phyloP scores from a whole-genome alignment of 306 rosid genomes.

The Casuarina cunninghamiana region DNA sequence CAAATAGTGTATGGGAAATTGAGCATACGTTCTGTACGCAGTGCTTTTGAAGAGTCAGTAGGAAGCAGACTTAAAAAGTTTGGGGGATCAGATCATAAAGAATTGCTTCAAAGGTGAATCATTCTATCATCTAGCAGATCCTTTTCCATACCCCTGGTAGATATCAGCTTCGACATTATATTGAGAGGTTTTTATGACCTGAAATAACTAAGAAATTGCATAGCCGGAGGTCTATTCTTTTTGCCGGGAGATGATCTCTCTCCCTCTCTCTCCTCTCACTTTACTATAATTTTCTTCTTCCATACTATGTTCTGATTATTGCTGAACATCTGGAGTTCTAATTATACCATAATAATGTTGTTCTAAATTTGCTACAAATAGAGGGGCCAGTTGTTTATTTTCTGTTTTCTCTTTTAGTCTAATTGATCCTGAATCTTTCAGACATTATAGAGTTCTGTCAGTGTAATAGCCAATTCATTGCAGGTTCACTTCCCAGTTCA shows the following conservation, averaged over 20 bases:
- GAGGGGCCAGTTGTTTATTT: neutral
- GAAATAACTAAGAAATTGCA: neutral
- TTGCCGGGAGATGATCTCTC: neutral
- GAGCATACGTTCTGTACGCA: constrained; percentile 84
- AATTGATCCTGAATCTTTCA: neutral
- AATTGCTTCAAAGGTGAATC: constrained; percentile 81
- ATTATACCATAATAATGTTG: neutral
- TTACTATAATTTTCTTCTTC: neutral
- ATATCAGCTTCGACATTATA: neutral
- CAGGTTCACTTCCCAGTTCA: constrained; percentile 95
- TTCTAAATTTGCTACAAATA: neutral
- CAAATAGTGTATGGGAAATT: constrained; percentile 78
- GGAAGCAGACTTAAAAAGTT: constrained; percentile 73
- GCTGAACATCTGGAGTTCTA: neutral
- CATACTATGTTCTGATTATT: neutral
- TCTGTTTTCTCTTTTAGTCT: neutral
- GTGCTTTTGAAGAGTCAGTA: constrained; percentile 85
- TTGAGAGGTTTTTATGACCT: neutral
- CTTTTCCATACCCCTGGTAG: neutral
- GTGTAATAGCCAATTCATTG: constrained; percentile 34
- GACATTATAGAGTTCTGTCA: neutral
- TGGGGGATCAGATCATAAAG: constrained; percentile 69
- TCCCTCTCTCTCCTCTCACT: neutral
- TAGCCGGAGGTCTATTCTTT: neutral
- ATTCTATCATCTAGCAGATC: constrained; percentile 11